These are phyloP conservation scores for Fraxinus dipetala DNA, from an alignment of 305 asterid genomes.

Conservation along the genomic window DNA sequence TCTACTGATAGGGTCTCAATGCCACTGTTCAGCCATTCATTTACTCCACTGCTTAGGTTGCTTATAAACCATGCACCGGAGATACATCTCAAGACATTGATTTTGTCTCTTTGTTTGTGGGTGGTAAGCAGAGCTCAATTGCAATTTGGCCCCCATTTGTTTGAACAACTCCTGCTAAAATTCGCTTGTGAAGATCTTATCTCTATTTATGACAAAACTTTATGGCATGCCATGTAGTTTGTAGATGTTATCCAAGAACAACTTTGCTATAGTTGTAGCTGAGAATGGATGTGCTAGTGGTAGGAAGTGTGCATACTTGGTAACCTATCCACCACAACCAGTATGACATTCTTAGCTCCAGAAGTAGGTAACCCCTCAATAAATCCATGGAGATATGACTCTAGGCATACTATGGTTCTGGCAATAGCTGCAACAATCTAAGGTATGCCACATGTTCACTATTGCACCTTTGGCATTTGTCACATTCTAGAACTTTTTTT, in stretches of 20 bases:
- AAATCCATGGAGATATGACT: not conserved
- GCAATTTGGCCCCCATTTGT: not conserved
- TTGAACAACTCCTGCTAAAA: not conserved
- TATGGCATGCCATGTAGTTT: not conserved
- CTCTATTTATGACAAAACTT: not conserved
- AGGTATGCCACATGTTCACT: not conserved
- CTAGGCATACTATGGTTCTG: not conserved
- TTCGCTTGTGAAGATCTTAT: not conserved
- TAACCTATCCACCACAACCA: slow-evolving; percentile 2
- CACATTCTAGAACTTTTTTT: not conserved
- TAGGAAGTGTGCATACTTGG: not conserved
- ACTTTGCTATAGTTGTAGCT: not conserved
- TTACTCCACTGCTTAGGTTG: too few species aligned
- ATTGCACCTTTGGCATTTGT: not conserved
- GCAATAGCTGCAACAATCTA: not conserved
- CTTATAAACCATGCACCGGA: too few species aligned
- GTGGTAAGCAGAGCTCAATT: too few species aligned
- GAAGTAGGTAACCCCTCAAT: not conserved
- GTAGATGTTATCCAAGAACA: not conserved
- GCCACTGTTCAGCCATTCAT: too few species aligned
- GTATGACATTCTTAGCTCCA: not conserved
- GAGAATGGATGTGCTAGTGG: not conserved
- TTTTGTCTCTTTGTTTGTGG: too few species aligned
- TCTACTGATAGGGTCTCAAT: not conserved
- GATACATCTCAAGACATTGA: too few species aligned